A percentile compares a stretch with the other conserved stretches of the same genome.
phyloP scores from a whole-genome alignment of 768 basidiomycete genomes.

The Clathrus columnatus region DNA sequence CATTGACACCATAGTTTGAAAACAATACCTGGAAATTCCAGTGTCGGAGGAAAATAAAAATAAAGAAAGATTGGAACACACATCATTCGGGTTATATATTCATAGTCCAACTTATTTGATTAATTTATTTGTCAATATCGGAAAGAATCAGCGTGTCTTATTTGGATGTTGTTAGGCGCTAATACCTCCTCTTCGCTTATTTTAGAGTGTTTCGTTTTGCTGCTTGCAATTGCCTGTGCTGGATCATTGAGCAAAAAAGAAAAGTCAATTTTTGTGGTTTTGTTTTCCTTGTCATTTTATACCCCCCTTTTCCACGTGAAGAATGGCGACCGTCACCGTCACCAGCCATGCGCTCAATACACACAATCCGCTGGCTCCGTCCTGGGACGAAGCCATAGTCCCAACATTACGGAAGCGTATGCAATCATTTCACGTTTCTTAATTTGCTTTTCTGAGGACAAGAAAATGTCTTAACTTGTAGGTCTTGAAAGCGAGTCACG shows the following conservation, averaged over 20 bases:
- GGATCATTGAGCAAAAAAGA: not conserved
- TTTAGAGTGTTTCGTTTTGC: too few species aligned
- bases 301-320: not conserved
- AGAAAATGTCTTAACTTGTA: slow-evolving; percentile 22
- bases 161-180: not conserved
- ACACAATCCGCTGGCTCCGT: slow-evolving; percentile 24
- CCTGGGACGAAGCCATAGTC: slow-evolving; percentile 80
- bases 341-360: slow-evolving; percentile 9
- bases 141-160: not conserved
- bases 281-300: not conserved
- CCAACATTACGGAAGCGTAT: slow-evolving; percentile 72
- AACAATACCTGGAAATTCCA: not conserved
- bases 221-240: not conserved
- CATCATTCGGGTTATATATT: too few species aligned
- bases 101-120: not conserved
- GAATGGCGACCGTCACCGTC: slow-evolving; percentile 10
- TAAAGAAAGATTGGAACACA: too few species aligned
- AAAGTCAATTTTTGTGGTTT: not conserved
- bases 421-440: slow-evolving; percentile 18
- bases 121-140: not conserved
- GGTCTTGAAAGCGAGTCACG: slow-evolving; percentile 77
- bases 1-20: slow-evolving; percentile 28
- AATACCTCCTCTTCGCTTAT: too few species aligned
- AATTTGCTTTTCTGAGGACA: slow-evolving; percentile 7
- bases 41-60: not conserved